Evolutionary conservation across 345 rosid species (phyloP).

Genomic region (Eucalyptus curtisii): DNA sequence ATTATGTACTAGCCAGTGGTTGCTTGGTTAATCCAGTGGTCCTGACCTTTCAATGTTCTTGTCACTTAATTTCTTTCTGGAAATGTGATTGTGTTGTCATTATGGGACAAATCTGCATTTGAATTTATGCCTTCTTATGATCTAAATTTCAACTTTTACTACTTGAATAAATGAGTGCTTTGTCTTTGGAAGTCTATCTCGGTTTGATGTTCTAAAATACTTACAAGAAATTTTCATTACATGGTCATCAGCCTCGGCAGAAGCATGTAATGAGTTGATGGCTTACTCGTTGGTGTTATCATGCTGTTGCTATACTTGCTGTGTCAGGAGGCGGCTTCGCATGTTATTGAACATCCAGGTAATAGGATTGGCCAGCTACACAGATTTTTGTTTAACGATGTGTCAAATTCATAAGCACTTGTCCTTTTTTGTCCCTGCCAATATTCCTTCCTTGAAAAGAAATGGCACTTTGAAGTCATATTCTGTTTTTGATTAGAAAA

Average conservation of each 20-base stretch:
- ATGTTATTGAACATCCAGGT: constrained; percentile 70
- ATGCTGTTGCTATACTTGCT: constrained; percentile 95
- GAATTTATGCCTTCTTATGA: background rate
- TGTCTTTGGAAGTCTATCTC: background rate
- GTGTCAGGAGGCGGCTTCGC: constrained; percentile 83
- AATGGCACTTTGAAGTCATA: background rate
- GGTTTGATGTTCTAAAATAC: background rate
- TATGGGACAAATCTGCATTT: background rate
- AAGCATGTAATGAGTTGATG: constrained; percentile 85
- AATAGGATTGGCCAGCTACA: background rate
- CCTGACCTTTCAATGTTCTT: background rate
- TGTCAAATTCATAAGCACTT: background rate
- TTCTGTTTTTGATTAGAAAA: no score
- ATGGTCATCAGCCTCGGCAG: constrained; percentile 63
- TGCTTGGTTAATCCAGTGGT: background rate
- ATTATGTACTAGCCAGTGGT: background rate
- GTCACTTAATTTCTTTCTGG: background rate
- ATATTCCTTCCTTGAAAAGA: background rate
- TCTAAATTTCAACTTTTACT: background rate
- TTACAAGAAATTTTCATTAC: background rate
- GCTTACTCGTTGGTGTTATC: constrained; percentile 82
- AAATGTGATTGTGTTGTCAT: background rate
- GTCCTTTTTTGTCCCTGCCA: background rate
- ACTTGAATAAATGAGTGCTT: background rate
- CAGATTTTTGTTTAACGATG: background rate